Conservation (phyloP, 208 protist species). For the Acanthamoeba sp. region DNA sequence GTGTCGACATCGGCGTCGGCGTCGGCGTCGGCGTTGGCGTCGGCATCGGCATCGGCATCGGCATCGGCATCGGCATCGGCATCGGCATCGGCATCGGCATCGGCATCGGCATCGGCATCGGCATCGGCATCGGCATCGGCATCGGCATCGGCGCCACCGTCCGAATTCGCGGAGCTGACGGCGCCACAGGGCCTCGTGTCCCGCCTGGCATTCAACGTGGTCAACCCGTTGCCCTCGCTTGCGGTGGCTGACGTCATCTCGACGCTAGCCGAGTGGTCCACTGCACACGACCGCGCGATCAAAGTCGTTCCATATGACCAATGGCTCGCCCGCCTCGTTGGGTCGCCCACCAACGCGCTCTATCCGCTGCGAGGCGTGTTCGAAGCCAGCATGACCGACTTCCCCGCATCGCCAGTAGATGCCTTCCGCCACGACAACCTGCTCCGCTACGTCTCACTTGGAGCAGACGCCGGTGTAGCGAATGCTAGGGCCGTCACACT, state of each 20-base stretch:
- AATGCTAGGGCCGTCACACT: too few species aligned
- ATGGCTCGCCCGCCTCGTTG: not conserved
- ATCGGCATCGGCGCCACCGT: not conserved
- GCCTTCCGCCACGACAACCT: not conserved
- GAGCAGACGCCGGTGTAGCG: too few species aligned
- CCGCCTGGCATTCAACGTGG: not conserved
- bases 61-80: not conserved
- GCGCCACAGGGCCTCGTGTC: too few species aligned
- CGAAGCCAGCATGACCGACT: not conserved
- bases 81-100: not conserved
- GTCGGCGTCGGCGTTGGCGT: not conserved
- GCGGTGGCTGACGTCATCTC: not conserved
- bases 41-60: not conserved
- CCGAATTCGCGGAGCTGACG: not conserved
- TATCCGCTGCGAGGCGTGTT: slow-evolving; percentile 24
- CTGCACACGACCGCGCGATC: not conserved
- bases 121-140: not conserved
- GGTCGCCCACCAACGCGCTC: not conserved
- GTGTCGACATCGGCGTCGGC: not conserved
- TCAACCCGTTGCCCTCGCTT: not conserved
- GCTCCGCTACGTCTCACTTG: too few species aligned
- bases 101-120: not conserved
- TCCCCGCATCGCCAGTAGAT: not conserved
- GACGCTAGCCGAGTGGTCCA: not conserved
- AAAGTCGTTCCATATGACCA: slow-evolving; percentile 1